Evolutionary conservation across 305 asterid species (phyloP).

Genomic region (Fraxinus dipetala): DNA sequence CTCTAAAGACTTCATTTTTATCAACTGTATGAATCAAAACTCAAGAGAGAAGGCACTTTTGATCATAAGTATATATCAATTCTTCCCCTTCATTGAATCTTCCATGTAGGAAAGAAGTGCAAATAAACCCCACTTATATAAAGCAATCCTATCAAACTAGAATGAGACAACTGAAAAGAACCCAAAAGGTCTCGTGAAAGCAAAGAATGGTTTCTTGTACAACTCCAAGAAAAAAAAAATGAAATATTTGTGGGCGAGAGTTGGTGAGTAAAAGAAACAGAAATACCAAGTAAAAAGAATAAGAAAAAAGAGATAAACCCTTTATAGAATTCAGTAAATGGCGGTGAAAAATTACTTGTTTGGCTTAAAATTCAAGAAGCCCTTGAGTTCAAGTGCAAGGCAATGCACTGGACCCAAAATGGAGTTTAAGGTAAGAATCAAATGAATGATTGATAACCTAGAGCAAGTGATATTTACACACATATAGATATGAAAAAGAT

Average conservation of each 20-base stretch:
- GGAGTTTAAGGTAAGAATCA: slow-evolving; percentile 54
- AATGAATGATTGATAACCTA: slow-evolving; percentile 23
- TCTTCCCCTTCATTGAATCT: not conserved
- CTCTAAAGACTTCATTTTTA: slow-evolving; percentile 31
- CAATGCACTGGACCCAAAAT: slow-evolving; percentile 16
- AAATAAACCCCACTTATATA: slow-evolving; percentile 24
- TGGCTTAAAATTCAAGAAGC: not conserved
- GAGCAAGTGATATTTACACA: slow-evolving; percentile 12
- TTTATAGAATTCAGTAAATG: slow-evolving; percentile 3
- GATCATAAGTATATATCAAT: not conserved
- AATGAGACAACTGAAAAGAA: slow-evolving; percentile 21
- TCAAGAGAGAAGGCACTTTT: not conserved
- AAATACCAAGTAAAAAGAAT: not conserved
- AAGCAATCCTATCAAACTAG: slow-evolving; percentile 22
- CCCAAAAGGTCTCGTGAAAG: slow-evolving; percentile 38
- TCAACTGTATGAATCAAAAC: not conserved
- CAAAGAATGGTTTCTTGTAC: slow-evolving; percentile 39
- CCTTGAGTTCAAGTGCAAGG: not conserved
- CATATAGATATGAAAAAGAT: slow-evolving; percentile 2
- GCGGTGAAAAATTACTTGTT: not conserved
- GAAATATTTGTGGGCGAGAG: slow-evolving; percentile 6
- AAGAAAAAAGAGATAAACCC: slow-evolving; percentile 9
- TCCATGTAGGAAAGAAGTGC: slow-evolving; percentile 9
- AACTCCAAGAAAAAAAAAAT: slow-evolving; percentile 10
- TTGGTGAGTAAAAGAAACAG: not conserved